Evolutionary conservation across 202 grass and related monocot species (phyloP).

Genomic region (Brachypodium distachyon): DNA sequence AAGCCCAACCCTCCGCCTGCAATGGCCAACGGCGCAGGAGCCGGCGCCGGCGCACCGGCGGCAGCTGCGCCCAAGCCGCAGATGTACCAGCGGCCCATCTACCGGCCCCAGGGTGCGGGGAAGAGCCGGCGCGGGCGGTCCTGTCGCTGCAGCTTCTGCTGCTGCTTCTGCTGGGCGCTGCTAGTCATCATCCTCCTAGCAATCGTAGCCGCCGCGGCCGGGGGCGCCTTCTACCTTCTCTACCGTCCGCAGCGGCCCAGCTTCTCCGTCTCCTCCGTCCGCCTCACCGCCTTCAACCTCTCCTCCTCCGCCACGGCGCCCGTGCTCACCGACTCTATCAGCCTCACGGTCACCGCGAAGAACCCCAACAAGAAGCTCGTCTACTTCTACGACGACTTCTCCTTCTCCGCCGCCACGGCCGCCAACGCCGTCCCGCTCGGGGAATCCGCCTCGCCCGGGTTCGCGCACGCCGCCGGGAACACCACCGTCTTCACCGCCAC

Average conservation of each 20-base stretch:
- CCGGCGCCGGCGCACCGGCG: background rate
- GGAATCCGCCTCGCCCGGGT: conserved; percentile 32
- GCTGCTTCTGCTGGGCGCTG: conserved; percentile 55
- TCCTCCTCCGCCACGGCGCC: conserved; percentile 36
- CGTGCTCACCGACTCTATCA: conserved; percentile 38
- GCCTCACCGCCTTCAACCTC: conserved; percentile 50
- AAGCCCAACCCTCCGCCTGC: conserved; percentile 65
- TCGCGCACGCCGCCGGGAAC: conserved; percentile 49
- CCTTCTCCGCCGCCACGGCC: conserved; percentile 32
- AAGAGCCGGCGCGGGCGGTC: conserved; percentile 39
- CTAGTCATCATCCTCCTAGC: conserved; percentile 39
- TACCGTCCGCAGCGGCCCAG: conserved; percentile 71
- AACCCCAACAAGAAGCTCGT: conserved; percentile 94
- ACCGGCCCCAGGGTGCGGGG: conserved; percentile 34
- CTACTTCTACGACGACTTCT: conserved; percentile 60
- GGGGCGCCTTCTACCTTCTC: conserved; percentile 65
- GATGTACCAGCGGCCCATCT: conserved; percentile 66
- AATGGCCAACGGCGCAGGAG: conserved; percentile 5
- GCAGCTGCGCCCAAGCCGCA: conserved; percentile 62
- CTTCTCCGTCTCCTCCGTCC: conserved; percentile 60
- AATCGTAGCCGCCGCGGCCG: conserved; percentile 43
- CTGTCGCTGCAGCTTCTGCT: conserved; percentile 53
- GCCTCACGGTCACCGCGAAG: conserved; percentile 38
- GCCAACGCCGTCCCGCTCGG: conserved; percentile 51
- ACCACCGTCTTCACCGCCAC: conserved; percentile 47